phyloP scores from a whole-genome alignment of 495 filamentous ascomycete genomes.

The Rhizodiscina lignyota region DNA sequence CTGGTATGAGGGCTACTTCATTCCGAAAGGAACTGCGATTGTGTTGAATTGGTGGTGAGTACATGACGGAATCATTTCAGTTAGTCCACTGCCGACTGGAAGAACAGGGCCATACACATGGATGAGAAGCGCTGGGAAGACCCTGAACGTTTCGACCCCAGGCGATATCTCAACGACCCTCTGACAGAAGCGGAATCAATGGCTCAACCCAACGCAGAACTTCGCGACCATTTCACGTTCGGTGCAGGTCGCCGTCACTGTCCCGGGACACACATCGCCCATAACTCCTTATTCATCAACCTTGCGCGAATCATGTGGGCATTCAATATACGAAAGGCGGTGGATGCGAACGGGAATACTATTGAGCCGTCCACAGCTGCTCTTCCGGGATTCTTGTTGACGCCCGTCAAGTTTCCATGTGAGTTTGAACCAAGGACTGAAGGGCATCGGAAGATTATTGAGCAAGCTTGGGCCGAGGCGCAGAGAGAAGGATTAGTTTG shows the following conservation, averaged over 20 bases:
- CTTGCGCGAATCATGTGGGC: slow-evolving; percentile 14
- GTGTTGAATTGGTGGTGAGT: slow-evolving; percentile 4
- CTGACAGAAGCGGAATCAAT: slow-evolving; percentile 3
- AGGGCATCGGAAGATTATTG: too few relatives aligned
- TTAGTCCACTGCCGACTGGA: neutral
- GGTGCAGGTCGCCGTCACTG: slow-evolving; percentile 18
- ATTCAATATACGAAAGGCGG: too few relatives aligned
- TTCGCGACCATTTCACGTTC: slow-evolving; percentile 18
- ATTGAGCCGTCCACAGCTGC: too few relatives aligned
- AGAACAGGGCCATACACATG: slow-evolving; percentile 31
- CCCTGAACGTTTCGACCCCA: slow-evolving; percentile 36
- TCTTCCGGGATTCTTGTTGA: too few relatives aligned
- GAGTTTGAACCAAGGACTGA: too few relatives aligned
- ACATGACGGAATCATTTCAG: slow-evolving; percentile 1
- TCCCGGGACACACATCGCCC: slow-evolving; percentile 16
- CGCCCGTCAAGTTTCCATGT: too few relatives aligned
- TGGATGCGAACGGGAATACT: too few relatives aligned
- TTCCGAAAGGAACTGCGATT: slow-evolving; percentile 11
- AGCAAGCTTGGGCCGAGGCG: too few relatives aligned
- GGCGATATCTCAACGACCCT: slow-evolving; percentile 29
- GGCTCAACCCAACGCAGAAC: slow-evolving; percentile 3
- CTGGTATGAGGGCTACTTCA: slow-evolving; percentile 7
- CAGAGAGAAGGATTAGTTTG: too few relatives aligned
- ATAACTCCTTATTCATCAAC: slow-evolving; percentile 12
- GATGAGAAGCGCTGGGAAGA: slow-evolving; percentile 31